Percentiles rank a stretch among this genome's conserved stretches.
Conservation (phyloP, 331 rosid genomes). For the Malus hybrid region DNA sequence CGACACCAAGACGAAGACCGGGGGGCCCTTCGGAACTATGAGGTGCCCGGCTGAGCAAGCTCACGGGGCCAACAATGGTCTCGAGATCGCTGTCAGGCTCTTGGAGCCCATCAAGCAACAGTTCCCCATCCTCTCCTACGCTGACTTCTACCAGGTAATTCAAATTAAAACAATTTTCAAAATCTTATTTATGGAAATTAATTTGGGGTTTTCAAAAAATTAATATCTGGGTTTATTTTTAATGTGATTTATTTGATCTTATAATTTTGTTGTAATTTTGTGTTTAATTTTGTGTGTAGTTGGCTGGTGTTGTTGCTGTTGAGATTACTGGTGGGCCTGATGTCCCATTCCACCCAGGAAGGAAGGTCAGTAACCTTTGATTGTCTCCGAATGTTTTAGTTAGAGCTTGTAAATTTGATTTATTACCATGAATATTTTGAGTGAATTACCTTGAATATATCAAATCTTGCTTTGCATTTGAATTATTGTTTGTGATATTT, state of each 20-base stretch:
- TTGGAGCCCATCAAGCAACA: slow-evolving; percentile 87
- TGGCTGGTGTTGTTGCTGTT: slow-evolving; percentile 94
- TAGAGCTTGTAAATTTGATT: neutral
- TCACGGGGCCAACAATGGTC: slow-evolving; percentile 83
- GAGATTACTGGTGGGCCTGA: slow-evolving; percentile 98
- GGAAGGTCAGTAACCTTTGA: slow-evolving; percentile 45
- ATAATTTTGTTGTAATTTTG: neutral
- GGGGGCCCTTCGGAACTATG: slow-evolving; percentile 97
- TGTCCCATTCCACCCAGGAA: slow-evolving; percentile 90
- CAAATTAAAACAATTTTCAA: neutral
- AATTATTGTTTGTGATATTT: neutral
- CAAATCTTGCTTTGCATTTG: neutral
- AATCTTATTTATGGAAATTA: neutral
- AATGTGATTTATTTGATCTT: neutral
- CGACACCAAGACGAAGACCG: slow-evolving; percentile 54
- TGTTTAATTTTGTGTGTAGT: slow-evolving; percentile 18
- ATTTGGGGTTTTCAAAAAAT: too few species aligned
- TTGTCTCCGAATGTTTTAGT: neutral
- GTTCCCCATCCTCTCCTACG: slow-evolving; percentile 60
- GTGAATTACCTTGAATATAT: neutral
- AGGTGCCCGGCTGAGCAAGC: slow-evolving; percentile 49
- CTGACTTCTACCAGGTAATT: slow-evolving; percentile 84
- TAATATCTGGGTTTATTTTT: neutral
- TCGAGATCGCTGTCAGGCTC: slow-evolving; percentile 87
- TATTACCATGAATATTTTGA: neutral